phyloP scores from a whole-genome alignment of 352 stramenopile genomes.

The Pythium plurisporium region DNA sequence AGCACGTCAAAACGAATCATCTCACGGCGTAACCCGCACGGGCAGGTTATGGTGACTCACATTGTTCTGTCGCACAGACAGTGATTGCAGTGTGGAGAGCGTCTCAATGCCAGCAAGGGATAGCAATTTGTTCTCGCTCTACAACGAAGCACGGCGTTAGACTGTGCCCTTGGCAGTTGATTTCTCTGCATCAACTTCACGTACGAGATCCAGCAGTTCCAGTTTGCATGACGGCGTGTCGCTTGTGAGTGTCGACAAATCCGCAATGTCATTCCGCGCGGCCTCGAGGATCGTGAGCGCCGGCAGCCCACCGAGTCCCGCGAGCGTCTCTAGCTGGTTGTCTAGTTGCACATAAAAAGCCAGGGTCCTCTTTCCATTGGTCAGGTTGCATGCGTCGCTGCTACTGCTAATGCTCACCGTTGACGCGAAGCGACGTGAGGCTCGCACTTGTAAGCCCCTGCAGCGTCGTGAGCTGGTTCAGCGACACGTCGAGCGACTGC shows the following conservation, averaged over 20 bases:
- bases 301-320: slow-evolving; percentile 39
- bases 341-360: slow-evolving; percentile 9
- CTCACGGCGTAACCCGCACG: too few species aligned
- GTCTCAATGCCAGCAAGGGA: slow-evolving; percentile 50
- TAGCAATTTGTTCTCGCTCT: slow-evolving; percentile 73
- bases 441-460: slow-evolving; percentile 45
- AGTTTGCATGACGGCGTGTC: slow-evolving; percentile 38
- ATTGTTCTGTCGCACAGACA: slow-evolving; percentile 61
- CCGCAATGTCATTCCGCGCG: slow-evolving; percentile 44
- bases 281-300: slow-evolving; percentile 52
- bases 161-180: too few species aligned
- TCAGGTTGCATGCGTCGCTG: too few species aligned
- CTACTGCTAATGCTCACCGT: slow-evolving; percentile 39
- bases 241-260: slow-evolving; percentile 31
- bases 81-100: slow-evolving; percentile 32
- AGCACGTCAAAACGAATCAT: too few species aligned
- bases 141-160: too few species aligned
- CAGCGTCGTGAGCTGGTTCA: slow-evolving; percentile 60
- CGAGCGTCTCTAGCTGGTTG: slow-evolving; percentile 48
- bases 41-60: too few species aligned
- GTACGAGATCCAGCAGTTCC: slow-evolving; percentile 50
- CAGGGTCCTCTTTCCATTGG: too few species aligned
- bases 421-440: slow-evolving; percentile 56
- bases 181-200: too few species aligned
- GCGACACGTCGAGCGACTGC: slow-evolving; percentile 60